Percentiles rank a stretch among this genome's conserved stretches.
Evolutionary conservation across 2,329 filamentous ascomycete species (phyloP).

Genomic region (Epichloe sylvatica): DNA sequence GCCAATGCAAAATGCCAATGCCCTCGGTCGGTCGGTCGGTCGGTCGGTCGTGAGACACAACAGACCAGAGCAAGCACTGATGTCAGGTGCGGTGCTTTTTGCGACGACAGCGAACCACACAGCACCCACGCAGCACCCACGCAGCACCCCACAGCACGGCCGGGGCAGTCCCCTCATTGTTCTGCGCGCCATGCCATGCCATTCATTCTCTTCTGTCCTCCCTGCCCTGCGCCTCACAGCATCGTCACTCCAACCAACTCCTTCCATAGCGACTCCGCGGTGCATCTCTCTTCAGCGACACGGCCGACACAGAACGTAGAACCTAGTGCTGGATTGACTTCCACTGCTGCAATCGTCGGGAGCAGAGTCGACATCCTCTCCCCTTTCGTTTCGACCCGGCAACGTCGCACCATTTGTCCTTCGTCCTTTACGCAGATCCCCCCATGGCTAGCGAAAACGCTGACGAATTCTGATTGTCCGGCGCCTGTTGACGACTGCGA

Average conservation of each 20-base stretch:
- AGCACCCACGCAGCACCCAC: not conserved
- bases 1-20: not conserved
- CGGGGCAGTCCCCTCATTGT: too few relatives aligned
- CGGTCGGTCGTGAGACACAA: too few relatives aligned
- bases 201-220: not conserved
- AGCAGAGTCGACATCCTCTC: not conserved
- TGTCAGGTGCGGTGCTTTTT: not conserved
- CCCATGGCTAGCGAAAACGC: constrained; percentile 2
- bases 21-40: not conserved
- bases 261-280: not conserved
- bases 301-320: not conserved
- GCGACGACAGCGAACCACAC: not conserved
- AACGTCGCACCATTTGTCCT: not conserved
- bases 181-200: too few relatives aligned
- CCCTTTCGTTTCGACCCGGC: not conserved
- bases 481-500: constrained; percentile 1
- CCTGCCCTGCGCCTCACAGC: not conserved
- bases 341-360: not conserved
- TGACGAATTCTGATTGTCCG: not conserved
- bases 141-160: not conserved
- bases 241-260: not conserved
- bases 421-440: not conserved
- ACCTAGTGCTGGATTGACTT: not conserved
- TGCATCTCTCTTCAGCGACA: not conserved
- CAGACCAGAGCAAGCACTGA: too few relatives aligned